Conservation (phyloP, 2,329 filamentous ascomycete species). For the Aureobasidium sp. region DNA sequence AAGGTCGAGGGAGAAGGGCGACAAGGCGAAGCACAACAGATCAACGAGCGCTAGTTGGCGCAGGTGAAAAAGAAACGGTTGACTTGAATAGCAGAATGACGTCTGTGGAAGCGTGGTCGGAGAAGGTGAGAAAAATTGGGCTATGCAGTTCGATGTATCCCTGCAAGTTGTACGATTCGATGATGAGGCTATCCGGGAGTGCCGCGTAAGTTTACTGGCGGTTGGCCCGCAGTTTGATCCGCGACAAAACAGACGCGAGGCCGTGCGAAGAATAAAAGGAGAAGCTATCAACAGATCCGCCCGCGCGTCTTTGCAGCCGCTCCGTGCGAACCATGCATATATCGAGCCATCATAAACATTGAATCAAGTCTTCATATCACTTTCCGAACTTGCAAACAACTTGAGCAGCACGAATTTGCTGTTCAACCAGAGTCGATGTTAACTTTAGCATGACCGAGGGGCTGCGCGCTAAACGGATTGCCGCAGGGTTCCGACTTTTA, state of each 20-base stretch:
- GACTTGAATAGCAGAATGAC: background rate
- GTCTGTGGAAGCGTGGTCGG: conserved; percentile 1
- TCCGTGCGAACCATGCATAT: background rate
- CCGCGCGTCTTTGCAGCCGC: background rate
- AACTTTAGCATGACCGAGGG: background rate
- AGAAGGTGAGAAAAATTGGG: conserved; percentile 2
- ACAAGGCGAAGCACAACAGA: background rate
- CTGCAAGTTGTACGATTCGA: too few relatives aligned
- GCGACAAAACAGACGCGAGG: background rate
- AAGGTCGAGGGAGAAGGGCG: background rate
- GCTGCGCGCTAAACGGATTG: background rate
- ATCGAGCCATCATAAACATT: background rate
- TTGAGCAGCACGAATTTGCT: background rate
- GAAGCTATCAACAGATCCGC: background rate
- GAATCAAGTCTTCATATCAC: background rate
- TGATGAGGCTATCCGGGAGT: conserved; percentile 9
- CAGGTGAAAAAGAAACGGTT: background rate
- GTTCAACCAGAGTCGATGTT: background rate
- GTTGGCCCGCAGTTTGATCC: conserved; percentile 1
- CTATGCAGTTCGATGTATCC: background rate
- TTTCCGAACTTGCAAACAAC: background rate
- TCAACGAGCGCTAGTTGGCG: background rate
- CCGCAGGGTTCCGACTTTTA: background rate
- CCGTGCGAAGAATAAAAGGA: conserved; percentile 1
- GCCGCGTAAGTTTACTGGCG: conserved; percentile 6